Conservation (phyloP, 108 stramenopile species). For the Pseudonitzschia pungens region DNA sequence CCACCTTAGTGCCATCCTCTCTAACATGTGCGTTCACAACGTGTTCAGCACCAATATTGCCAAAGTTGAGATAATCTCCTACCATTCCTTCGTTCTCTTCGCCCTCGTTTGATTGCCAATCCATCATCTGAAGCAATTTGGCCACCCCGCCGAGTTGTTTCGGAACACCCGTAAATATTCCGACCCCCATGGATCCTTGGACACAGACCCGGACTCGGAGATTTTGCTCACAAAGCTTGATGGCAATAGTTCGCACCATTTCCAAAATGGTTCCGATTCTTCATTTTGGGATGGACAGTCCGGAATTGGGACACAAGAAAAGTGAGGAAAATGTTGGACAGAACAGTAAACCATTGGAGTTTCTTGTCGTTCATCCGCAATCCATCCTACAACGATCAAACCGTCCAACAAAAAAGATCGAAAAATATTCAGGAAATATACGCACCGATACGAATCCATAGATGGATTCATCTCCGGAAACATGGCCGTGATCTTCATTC, state of each 20-base stretch:
- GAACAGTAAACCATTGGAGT: neutral
- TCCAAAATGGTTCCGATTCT: slow-evolving; percentile 83
- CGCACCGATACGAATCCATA: slow-evolving; percentile 80
- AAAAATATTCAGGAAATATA: neutral
- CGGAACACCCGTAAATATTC: slow-evolving; percentile 82
- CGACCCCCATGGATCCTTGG: slow-evolving; percentile 84
- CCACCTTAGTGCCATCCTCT: slow-evolving; percentile 35
- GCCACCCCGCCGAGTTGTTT: slow-evolving; percentile 80
- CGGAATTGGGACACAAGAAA: neutral
- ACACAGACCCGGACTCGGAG: slow-evolving; percentile 81
- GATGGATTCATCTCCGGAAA: slow-evolving; percentile 89
- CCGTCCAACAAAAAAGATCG: neutral
- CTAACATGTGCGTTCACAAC: slow-evolving; percentile 59
- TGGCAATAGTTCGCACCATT: slow-evolving; percentile 66
- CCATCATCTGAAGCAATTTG: slow-evolving; percentile 80
- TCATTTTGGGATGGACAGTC: neutral
- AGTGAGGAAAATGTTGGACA: neutral
- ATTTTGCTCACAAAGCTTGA: slow-evolving; percentile 76
- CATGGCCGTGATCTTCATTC: slow-evolving; percentile 75
- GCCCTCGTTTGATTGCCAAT: slow-evolving; percentile 77
- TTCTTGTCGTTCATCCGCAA: neutral
- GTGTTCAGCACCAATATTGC: slow-evolving; percentile 74
- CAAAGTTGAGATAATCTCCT: slow-evolving; percentile 77
- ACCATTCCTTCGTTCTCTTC: slow-evolving; percentile 89
- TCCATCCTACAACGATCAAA: neutral